Percentiles rank a stretch among this genome's conserved stretches.
These are phyloP conservation scores for Brassica juncea DNA, from an alignment of 345 rosid genomes.

Conservation along the genomic window DNA sequence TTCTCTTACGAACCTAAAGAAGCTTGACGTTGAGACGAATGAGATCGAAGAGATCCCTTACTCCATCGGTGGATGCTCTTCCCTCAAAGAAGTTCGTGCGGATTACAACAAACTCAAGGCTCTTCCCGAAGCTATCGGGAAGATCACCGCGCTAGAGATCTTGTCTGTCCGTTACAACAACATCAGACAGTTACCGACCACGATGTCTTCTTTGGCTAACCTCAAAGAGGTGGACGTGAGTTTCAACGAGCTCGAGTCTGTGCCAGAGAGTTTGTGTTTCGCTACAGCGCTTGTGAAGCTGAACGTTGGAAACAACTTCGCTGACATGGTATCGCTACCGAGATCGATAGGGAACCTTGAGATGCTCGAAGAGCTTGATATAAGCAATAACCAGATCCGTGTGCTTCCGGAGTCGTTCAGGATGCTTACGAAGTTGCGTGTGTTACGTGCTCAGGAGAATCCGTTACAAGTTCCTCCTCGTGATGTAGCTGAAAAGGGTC, in stretches of 20 bases:
- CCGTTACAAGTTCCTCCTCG: conserved; percentile 89
- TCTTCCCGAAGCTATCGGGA: conserved; percentile 96
- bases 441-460: conserved; percentile 75
- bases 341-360: conserved; percentile 97
- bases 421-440: conserved; percentile 67
- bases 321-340: conserved; percentile 73
- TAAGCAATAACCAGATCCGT: conserved; percentile 94
- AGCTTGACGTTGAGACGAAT: conserved; percentile 75
- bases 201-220: conserved; percentile 77
- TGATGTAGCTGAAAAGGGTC: conserved; percentile 77
- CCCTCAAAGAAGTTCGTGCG: conserved; percentile 67
- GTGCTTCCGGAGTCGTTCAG: conserved; percentile 87
- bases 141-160: conserved; percentile 69
- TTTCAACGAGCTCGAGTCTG: conserved; percentile 93
- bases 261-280: conserved; percentile 95
- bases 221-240: conserved; percentile 90
- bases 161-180: conserved; percentile 86
- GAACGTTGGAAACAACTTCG: conserved; percentile 91
- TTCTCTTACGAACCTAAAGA: conserved; percentile 68
- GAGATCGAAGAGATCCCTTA: conserved; percentile 88
- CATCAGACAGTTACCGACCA: conserved; percentile 84
- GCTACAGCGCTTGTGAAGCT: conserved; percentile 87
- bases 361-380: conserved; percentile 90
- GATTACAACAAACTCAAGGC: conserved; percentile 96
- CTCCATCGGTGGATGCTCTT: conserved; percentile 69